These are phyloP conservation scores for Acrocalymma vagum DNA, from an alignment of 2,329 filamentous ascomycete species.

Conservation along the genomic window DNA sequence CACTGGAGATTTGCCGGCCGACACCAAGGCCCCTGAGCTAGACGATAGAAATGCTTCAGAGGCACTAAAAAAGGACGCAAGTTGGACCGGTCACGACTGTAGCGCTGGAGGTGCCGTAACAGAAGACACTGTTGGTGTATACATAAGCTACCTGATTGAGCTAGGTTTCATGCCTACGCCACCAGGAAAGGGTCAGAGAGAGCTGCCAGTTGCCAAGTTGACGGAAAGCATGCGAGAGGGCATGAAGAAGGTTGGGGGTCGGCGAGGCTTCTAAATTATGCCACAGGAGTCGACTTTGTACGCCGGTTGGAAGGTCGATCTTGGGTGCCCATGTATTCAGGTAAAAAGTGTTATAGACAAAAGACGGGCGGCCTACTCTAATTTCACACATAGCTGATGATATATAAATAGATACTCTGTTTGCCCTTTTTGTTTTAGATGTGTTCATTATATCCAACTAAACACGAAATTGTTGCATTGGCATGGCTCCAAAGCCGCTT, in stretches of 20 bases:
- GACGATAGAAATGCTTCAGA: slow-evolving; percentile 74
- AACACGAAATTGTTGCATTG: too few relatives aligned
- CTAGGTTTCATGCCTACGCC: slow-evolving; percentile 67
- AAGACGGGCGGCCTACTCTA: too few relatives aligned
- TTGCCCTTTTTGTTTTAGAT: too few relatives aligned
- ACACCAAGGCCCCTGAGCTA: slow-evolving; percentile 76
- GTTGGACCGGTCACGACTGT: slow-evolving; percentile 66
- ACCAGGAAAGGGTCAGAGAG: slow-evolving; percentile 36
- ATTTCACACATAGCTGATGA: too few relatives aligned
- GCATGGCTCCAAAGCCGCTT: too few relatives aligned
- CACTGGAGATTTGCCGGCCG: slow-evolving; percentile 72
- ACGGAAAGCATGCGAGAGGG: slow-evolving; percentile 44
- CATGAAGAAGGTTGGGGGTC: slow-evolving; percentile 42
- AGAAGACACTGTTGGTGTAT: slow-evolving; percentile 68
- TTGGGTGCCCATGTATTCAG: too few relatives aligned
- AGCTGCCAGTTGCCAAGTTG: slow-evolving; percentile 33
- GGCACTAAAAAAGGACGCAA: slow-evolving; percentile 70
- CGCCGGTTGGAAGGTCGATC: too few relatives aligned
- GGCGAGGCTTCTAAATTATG: slow-evolving; percentile 36
- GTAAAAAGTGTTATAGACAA: too few relatives aligned
- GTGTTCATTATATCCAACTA: too few relatives aligned
- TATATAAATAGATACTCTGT: too few relatives aligned
- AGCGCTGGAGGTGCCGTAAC: slow-evolving; percentile 66
- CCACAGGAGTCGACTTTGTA: too few relatives aligned
- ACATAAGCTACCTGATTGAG: slow-evolving; percentile 69